A percentile compares a stretch with the other conserved stretches of the same genome.
phyloP scores from a whole-genome alignment of 1,284 basidiomycete species.

The Ganoderma leucocontextum region DNA sequence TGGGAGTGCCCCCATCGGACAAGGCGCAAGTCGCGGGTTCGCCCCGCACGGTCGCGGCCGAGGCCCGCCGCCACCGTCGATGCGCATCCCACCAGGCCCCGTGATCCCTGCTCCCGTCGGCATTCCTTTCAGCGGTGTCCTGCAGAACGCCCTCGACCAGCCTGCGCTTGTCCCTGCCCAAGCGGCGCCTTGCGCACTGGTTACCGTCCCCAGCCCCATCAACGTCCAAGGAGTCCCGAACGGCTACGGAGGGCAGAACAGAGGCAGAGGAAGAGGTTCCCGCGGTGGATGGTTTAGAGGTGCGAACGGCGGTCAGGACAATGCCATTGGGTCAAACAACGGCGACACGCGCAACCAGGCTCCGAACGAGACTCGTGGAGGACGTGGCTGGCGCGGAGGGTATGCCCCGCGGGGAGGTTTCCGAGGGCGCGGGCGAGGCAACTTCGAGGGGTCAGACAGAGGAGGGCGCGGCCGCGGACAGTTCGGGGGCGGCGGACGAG shows the following conservation, averaged over 20 bases:
- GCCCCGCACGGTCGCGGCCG: not conserved
- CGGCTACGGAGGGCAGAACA: not conserved
- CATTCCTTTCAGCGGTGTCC: not conserved
- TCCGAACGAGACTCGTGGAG: not conserved
- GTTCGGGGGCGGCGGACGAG: not conserved
- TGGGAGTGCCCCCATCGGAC: not conserved
- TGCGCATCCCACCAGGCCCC: not conserved
- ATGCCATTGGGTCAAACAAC: no score
- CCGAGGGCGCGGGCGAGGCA: conserved; percentile 4
- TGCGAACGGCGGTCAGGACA: not conserved
- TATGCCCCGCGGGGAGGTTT: not conserved
- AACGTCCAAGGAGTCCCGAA: not conserved
- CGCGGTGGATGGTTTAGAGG: conserved; percentile 2
- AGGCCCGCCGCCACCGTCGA: not conserved
- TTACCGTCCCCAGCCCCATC: not conserved
- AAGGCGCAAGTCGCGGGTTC: not conserved
- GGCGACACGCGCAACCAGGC: not conserved
- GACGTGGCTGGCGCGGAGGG: conserved; percentile 1
- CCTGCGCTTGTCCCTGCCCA: not conserved
- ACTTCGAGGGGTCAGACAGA: not conserved
- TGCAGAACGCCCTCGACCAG: not conserved
- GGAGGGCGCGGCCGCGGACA: not conserved
- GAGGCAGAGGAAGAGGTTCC: not conserved
- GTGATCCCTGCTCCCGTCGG: not conserved
- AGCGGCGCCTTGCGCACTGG: not conserved